Percentiles rank a stretch among this genome's conserved stretches.
Evolutionary conservation across 352 stramenopile species (phyloP).

Genomic region (Globisporangium emineosum): DNA sequence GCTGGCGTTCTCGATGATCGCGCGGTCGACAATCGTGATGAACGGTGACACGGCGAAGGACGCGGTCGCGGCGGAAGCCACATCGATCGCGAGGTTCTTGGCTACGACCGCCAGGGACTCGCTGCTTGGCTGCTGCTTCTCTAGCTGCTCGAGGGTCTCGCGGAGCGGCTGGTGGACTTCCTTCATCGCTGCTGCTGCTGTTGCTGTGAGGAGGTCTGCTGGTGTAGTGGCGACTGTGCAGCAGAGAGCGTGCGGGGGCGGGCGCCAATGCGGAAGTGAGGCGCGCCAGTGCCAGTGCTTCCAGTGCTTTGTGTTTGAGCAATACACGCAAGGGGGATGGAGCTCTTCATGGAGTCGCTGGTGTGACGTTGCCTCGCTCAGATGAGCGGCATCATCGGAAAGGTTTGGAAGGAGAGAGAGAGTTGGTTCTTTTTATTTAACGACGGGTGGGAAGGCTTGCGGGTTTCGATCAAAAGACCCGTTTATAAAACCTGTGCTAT

Average conservation of each 20-base stretch:
- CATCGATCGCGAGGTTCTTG: conserved; percentile 51
- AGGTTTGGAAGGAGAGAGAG: not conserved
- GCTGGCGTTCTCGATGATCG: conserved; percentile 89
- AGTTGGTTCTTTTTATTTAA: not conserved
- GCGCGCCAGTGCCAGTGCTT: not conserved
- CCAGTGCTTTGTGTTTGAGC: conserved; percentile 11
- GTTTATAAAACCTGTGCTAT: not conserved
- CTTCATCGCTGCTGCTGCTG: conserved; percentile 10
- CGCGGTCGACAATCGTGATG: conserved; percentile 87
- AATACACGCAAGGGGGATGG: conserved; percentile 10
- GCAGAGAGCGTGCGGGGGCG: not conserved
- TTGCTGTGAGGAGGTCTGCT: not conserved
- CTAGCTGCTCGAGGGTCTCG: not conserved
- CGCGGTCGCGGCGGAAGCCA: conserved; percentile 53
- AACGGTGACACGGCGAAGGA: conserved; percentile 81
- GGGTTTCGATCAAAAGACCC: not conserved
- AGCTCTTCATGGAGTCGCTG: not conserved
- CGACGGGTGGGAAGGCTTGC: not conserved
- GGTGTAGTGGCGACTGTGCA: not conserved
- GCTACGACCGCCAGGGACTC: conserved; percentile 25
- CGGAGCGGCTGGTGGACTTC: conserved; percentile 7
- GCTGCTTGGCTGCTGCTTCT: conserved; percentile 14
- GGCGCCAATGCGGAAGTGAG: conserved; percentile 4
- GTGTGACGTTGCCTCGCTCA: not conserved
- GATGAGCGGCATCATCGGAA: not conserved